Evolutionary conservation across 495 filamentous ascomycete species (phyloP).

Genomic region (Aspergillus steynii): DNA sequence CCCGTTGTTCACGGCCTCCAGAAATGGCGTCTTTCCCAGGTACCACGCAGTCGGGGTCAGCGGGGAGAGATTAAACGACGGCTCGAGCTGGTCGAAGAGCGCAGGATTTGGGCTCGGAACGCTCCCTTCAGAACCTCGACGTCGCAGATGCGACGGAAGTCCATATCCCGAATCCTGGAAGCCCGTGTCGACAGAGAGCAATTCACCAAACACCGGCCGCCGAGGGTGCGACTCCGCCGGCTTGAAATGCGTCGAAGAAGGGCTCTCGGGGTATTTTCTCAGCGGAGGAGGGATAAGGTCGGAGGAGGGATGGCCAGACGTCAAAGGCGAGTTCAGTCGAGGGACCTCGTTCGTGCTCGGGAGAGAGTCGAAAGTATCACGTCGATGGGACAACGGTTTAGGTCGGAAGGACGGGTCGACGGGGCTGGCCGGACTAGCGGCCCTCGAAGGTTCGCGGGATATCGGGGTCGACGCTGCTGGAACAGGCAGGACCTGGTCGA

Average conservation of each 20-base stretch:
- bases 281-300: slow-evolving; percentile 8
- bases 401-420: slow-evolving; percentile 25
- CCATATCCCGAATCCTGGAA: slow-evolving; percentile 42
- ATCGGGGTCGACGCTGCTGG: slow-evolving; percentile 30
- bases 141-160: slow-evolving; percentile 36
- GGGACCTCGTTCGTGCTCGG: slow-evolving; percentile 5
- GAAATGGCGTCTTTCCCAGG: slow-evolving; percentile 45
- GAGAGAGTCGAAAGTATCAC: slow-evolving; percentile 25
- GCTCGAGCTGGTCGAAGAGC: slow-evolving; percentile 44
- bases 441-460: slow-evolving; percentile 31
- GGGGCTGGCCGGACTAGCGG: slow-evolving; percentile 36
- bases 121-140: slow-evolving; percentile 56
- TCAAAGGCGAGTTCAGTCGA: slow-evolving; percentile 17
- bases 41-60: slow-evolving; percentile 61
- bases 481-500: slow-evolving; percentile 53
- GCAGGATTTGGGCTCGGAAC: slow-evolving; percentile 54
- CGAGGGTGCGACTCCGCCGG: slow-evolving; percentile 25
- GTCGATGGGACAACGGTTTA: slow-evolving; percentile 30
- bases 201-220: slow-evolving; percentile 53
- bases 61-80: slow-evolving; percentile 37
- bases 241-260: slow-evolving; percentile 6
- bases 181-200: slow-evolving; percentile 41
- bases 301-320: slow-evolving; percentile 4
- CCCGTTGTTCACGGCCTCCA: slow-evolving; percentile 46
- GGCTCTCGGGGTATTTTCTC: slow-evolving; percentile 3